Percentiles rank a stretch among this genome's conserved stretches.
These are phyloP conservation scores for Aspergillus chevalieri DNA, from an alignment of 2,329 filamentous ascomycete genomes.

Conservation along the genomic window DNA sequence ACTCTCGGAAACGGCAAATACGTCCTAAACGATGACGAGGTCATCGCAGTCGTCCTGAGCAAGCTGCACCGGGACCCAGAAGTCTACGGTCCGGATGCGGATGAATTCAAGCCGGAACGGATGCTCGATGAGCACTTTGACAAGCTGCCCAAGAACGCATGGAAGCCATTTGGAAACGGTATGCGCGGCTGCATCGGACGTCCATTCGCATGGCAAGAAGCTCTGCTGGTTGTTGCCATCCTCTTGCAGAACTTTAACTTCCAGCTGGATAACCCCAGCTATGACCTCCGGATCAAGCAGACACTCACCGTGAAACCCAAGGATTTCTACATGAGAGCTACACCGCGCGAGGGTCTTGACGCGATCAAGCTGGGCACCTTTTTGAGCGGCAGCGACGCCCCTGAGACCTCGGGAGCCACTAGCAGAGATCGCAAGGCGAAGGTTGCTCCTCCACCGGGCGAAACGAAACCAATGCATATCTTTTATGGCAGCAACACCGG, in stretches of 20 bases:
- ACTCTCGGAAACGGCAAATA: slow-evolving; percentile 58
- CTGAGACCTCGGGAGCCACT: slow-evolving; percentile 5
- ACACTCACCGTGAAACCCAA: slow-evolving; percentile 42
- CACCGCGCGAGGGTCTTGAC: slow-evolving; percentile 47
- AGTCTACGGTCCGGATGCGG: slow-evolving; percentile 60
- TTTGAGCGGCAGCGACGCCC: slow-evolving; percentile 19
- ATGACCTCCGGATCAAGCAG: slow-evolving; percentile 33
- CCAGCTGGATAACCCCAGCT: slow-evolving; percentile 52
- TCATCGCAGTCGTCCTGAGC: slow-evolving; percentile 46
- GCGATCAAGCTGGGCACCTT: slow-evolving; percentile 37
- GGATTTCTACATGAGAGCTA: slow-evolving; percentile 57
- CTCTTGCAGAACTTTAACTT: slow-evolving; percentile 69
- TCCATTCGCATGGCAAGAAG: slow-evolving; percentile 70
- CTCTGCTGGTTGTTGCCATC: slow-evolving; percentile 55
- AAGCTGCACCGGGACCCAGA: slow-evolving; percentile 56
- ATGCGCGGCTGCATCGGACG: slow-evolving; percentile 65
- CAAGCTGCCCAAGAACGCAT: slow-evolving; percentile 56
- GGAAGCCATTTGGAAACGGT: slow-evolving; percentile 72
- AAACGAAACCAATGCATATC: slow-evolving; percentile 52
- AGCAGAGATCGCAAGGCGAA: slow-evolving; percentile 18
- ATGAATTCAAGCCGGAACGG: slow-evolving; percentile 63
- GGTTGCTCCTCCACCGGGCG: slow-evolving; percentile 5
- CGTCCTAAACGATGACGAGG: slow-evolving; percentile 48
- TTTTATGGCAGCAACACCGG: slow-evolving; percentile 70
- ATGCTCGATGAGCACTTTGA: slow-evolving; percentile 66